These are phyloP conservation scores for Hypomontagnella submonticulosa DNA, from an alignment of 495 filamentous ascomycete species.

Conservation along the genomic window DNA sequence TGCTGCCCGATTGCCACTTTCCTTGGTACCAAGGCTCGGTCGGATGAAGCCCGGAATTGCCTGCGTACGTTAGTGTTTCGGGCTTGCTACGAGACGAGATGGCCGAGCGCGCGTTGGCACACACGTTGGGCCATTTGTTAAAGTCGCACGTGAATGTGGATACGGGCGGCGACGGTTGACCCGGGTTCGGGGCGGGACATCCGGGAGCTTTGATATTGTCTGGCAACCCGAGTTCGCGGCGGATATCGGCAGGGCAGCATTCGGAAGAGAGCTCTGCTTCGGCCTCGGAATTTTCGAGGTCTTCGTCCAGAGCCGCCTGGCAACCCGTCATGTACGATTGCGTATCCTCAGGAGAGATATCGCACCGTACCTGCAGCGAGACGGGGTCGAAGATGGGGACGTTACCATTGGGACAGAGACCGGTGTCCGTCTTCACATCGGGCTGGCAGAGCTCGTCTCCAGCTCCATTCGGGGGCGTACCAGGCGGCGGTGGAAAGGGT, in stretches of 20 bases:
- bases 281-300: neutral
- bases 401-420: conserved; percentile 5
- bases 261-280: neutral
- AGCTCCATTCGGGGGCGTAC: neutral
- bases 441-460: conserved; percentile 3
- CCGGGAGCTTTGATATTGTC: neutral
- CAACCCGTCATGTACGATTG: neutral
- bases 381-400: neutral
- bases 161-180: neutral
- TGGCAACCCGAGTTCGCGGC: no score
- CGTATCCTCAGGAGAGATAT: neutral
- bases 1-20: neutral
- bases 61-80: neutral
- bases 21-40: neutral
- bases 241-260: neutral
- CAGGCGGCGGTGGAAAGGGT: conserved; percentile 5
- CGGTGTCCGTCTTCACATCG: neutral
- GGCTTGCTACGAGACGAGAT: neutral
- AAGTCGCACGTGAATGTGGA: neutral
- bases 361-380: neutral
- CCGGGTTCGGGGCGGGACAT: neutral
- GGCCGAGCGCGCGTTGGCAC: conserved; percentile 6
- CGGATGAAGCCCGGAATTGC: neutral
- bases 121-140: conserved; percentile 1
- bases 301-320: neutral